Percentiles rank a stretch among this genome's conserved stretches.
Conservation (phyloP, 2,329 filamentous ascomycete genomes). For the Corniculantispora saksenae region DNA sequence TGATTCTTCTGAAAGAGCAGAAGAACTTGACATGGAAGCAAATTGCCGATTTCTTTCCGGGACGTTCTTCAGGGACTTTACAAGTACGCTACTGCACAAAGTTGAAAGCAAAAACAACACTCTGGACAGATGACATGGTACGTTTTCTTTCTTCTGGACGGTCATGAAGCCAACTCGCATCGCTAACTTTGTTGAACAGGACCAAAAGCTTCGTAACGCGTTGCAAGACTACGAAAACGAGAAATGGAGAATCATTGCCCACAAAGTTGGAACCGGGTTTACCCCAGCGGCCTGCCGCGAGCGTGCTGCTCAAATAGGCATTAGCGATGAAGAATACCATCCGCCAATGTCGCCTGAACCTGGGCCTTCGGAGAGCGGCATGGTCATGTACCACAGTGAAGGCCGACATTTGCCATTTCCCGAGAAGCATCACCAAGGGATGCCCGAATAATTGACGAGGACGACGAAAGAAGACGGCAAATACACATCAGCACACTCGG, state of each 20-base stretch:
- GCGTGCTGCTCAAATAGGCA: slow-evolving; percentile 64
- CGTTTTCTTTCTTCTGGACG: slow-evolving; percentile 36
- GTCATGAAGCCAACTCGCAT: background rate
- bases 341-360: slow-evolving; percentile 51
- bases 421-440: slow-evolving; percentile 13
- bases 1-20: slow-evolving; percentile 91
- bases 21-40: slow-evolving; percentile 97
- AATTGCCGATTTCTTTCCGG: slow-evolving; percentile 94
- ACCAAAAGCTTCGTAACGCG: slow-evolving; percentile 73
- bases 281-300: slow-evolving; percentile 86
- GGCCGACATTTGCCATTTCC: slow-evolving; percentile 15
- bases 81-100: slow-evolving; percentile 96
- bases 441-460: slow-evolving; percentile 10
- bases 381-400: slow-evolving; percentile 14
- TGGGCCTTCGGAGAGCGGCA: slow-evolving; percentile 17
- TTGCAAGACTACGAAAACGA: slow-evolving; percentile 87
- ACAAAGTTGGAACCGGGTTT: slow-evolving; percentile 88
- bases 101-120: slow-evolving; percentile 87
- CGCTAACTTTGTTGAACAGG: slow-evolving; percentile 47
- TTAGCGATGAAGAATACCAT: slow-evolving; percentile 49
- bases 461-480: background rate
- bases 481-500: background rate
- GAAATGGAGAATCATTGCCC: slow-evolving; percentile 88
- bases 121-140: slow-evolving; percentile 94
- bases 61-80: slow-evolving; percentile 83